Conservation (phyloP, 1,284 basidiomycete species). For the Limonomyces culmigenus region DNA sequence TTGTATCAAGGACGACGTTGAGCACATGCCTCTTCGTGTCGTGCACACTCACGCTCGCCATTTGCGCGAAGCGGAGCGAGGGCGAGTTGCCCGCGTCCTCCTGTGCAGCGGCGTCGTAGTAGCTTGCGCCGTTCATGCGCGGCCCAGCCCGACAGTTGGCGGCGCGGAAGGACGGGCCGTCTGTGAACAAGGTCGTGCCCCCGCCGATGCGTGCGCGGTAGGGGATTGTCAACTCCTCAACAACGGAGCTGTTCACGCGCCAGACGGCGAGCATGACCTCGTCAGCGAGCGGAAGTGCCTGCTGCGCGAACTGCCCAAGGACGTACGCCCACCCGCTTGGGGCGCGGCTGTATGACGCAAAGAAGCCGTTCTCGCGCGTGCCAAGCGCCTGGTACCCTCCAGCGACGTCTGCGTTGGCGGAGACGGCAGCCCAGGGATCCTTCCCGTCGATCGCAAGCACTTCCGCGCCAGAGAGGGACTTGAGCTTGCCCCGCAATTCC, state of each 20-base stretch:
- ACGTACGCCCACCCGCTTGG: slow-evolving; percentile 33
- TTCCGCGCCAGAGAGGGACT: slow-evolving; percentile 36
- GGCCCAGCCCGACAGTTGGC: slow-evolving; percentile 33
- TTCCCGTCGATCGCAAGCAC: slow-evolving; percentile 35
- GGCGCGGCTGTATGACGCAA: slow-evolving; percentile 19
- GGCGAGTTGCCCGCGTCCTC: slow-evolving; percentile 23
- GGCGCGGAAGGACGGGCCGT: slow-evolving; percentile 28
- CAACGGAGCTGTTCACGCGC: slow-evolving; percentile 20
- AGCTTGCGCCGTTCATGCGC: slow-evolving; percentile 28
- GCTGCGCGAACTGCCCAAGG: slow-evolving; percentile 46
- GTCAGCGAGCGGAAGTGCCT: slow-evolving; percentile 35
- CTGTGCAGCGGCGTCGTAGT: slow-evolving; percentile 6
- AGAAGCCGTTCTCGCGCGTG: slow-evolving; percentile 33
- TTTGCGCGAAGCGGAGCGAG: no score
- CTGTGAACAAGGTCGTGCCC: slow-evolving; percentile 26
- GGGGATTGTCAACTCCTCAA: slow-evolving; percentile 31
- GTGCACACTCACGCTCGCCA: no score
- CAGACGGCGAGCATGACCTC: slow-evolving; percentile 30
- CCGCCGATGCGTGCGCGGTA: slow-evolving; percentile 37
- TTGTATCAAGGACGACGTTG: no score
- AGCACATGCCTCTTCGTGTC: no score
- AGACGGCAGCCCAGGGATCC: slow-evolving; percentile 34
- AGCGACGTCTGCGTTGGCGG: slow-evolving; percentile 29
- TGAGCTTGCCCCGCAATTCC: slow-evolving; percentile 27
- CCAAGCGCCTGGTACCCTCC: slow-evolving; percentile 25